Evolutionary conservation across 2,329 filamentous ascomycete species (phyloP).

Genomic region (Lasiodiplodia citricola): DNA sequence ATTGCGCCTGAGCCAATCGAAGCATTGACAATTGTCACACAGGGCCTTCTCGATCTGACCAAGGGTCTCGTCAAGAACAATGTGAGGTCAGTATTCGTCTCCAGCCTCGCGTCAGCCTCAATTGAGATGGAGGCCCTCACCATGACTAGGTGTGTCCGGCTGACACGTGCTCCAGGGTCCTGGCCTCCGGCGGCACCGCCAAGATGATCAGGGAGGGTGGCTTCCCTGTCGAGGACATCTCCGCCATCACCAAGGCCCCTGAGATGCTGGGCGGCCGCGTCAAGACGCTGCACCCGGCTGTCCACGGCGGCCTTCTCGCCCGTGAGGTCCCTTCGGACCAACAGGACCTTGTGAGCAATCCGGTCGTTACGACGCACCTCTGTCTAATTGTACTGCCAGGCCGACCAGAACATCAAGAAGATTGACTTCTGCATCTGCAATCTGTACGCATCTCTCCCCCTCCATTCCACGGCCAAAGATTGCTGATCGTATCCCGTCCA

Average conservation of each 20-base stretch:
- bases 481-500: neutral
- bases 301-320: slow-evolving; percentile 83
- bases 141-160: neutral
- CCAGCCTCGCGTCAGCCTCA: slow-evolving; percentile 7
- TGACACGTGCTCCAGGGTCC: slow-evolving; percentile 55
- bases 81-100: slow-evolving; percentile 61
- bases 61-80: slow-evolving; percentile 88
- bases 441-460: slow-evolving; percentile 52
- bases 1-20: slow-evolving; percentile 4
- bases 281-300: slow-evolving; percentile 96
- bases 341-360: slow-evolving; percentile 73
- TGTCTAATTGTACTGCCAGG: slow-evolving; percentile 39
- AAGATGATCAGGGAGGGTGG: slow-evolving; percentile 96
- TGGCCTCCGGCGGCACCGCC: slow-evolving; percentile 93
- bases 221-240: slow-evolving; percentile 97
- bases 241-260: slow-evolving; percentile 89
- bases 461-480: neutral
- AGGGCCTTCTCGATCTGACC: slow-evolving; percentile 80
- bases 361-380: neutral
- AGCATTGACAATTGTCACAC: slow-evolving; percentile 16
- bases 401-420: slow-evolving; percentile 45
- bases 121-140: neutral
- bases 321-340: slow-evolving; percentile 94
- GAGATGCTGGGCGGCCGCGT: slow-evolving; percentile 93
- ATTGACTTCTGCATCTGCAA: slow-evolving; percentile 75